Percentiles rank a stretch among this genome's conserved stretches.
These are phyloP conservation scores for Fusarium tjaetaba DNA, from an alignment of 2,329 filamentous ascomycete species.

Conservation along the genomic window DNA sequence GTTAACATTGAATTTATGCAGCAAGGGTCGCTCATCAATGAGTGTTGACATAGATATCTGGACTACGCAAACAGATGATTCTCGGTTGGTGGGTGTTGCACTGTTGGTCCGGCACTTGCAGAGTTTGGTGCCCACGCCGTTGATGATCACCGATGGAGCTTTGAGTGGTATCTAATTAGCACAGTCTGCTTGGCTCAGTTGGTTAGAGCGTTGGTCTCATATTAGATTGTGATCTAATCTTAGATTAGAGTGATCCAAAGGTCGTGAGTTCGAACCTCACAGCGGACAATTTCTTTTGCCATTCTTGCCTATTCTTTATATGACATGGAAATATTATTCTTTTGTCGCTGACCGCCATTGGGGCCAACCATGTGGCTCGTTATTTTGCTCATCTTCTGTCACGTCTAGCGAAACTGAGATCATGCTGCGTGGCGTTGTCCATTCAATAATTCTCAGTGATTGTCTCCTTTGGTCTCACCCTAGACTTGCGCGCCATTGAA, in stretches of 20 bases:
- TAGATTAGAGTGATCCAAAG: slow-evolving; percentile 30
- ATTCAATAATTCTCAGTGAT: too few relatives aligned
- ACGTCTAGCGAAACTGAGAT: too few relatives aligned
- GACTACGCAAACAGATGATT: background rate
- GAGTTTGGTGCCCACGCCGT: rapidly evolving
- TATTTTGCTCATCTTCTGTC: too few relatives aligned
- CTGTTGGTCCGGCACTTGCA: too few relatives aligned
- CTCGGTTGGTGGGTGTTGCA: background rate
- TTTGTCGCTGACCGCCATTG: background rate
- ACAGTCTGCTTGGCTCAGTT: slow-evolving; percentile 28
- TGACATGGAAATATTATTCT: rapidly evolving
- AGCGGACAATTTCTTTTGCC: slow-evolving; percentile 5
- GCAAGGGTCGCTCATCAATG: too few relatives aligned
- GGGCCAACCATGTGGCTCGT: too few relatives aligned
- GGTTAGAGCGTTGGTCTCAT: slow-evolving; percentile 35
- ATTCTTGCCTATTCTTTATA: background rate
- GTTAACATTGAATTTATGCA: rapidly evolving
- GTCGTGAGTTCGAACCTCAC: slow-evolving; percentile 38
- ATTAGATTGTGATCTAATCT: slow-evolving; percentile 9
- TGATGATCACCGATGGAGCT: rapidly evolving
- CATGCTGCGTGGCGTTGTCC: too few relatives aligned
- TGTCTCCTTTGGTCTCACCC: too few relatives aligned
- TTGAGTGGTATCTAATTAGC: rapidly evolving
- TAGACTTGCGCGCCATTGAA: too few relatives aligned
- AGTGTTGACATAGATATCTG: too few relatives aligned